Conservation (phyloP, 495 filamentous ascomycete genomes). For the Tuber magnatum region DNA sequence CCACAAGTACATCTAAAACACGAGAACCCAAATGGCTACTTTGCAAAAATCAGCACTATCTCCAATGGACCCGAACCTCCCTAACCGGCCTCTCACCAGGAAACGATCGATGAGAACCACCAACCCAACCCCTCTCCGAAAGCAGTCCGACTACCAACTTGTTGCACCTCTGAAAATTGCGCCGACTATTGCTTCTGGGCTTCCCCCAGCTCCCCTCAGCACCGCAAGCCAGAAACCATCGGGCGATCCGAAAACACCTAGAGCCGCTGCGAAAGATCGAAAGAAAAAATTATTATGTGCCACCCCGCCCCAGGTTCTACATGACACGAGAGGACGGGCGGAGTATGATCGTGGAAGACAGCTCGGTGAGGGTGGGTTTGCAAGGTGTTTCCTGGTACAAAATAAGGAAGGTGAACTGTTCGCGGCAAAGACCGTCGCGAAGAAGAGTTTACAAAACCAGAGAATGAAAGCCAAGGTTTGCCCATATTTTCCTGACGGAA, state of each 20-base stretch:
- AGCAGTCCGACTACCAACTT: conserved; percentile 40
- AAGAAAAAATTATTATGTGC: conserved; percentile 69
- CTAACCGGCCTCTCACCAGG: conserved; percentile 24
- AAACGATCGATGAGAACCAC: conserved; percentile 23
- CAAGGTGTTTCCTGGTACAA: conserved; percentile 66
- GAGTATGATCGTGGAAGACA: conserved; percentile 77
- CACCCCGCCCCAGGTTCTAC: conserved; percentile 67
- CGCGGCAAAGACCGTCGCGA: conserved; percentile 44
- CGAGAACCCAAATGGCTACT: neutral
- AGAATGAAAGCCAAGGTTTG: conserved; percentile 82
- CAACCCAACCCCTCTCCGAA: conserved; percentile 34
- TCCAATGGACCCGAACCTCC: conserved; percentile 34
- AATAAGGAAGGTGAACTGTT: conserved; percentile 57
- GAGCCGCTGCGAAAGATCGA: conserved; percentile 45
- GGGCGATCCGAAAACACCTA: conserved; percentile 56
- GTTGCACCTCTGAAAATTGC: conserved; percentile 35
- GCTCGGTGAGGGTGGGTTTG: conserved; percentile 91
- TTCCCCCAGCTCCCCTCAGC: conserved; percentile 10
- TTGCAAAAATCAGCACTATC: conserved; percentile 13
- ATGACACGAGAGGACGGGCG: conserved; percentile 54
- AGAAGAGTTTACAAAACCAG: conserved; percentile 67
- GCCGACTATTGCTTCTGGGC: conserved; percentile 8
- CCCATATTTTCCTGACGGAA: neutral
- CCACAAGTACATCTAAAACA: neutral
- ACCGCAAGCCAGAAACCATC: conserved; percentile 22